Evolutionary conservation across 352 stramenopile species (phyloP).

Genomic region (Phytophthora uliginosa): DNA sequence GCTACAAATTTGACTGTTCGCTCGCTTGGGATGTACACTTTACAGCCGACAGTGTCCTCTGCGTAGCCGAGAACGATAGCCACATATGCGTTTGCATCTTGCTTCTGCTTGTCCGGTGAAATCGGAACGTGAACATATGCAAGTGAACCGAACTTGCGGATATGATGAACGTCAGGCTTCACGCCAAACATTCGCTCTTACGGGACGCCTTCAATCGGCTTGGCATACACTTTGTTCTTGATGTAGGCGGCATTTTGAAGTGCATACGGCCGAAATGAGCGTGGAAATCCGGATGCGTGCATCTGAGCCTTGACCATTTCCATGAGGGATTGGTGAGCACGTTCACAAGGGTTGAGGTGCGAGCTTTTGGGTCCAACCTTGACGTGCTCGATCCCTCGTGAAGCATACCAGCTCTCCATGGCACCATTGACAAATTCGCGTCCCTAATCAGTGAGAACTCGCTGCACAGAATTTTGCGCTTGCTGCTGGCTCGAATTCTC

Average conservation of each 20-base stretch:
- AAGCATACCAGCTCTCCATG: background rate
- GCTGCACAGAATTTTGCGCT: slow-evolving; percentile 1
- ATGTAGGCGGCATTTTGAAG: slow-evolving; percentile 11
- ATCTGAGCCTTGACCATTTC: slow-evolving; percentile 12
- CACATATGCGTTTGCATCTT: slow-evolving; percentile 2
- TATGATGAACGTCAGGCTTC: slow-evolving; percentile 15
- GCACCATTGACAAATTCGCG: slow-evolving; percentile 11
- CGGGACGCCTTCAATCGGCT: slow-evolving; percentile 1
- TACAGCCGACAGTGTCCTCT: slow-evolving; percentile 10
- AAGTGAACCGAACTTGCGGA: slow-evolving; percentile 16
- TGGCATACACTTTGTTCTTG: slow-evolving; percentile 12
- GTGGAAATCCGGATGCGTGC: slow-evolving; percentile 10
- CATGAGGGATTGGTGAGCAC: slow-evolving; percentile 11
- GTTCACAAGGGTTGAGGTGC: slow-evolving; percentile 9
- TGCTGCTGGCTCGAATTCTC: slow-evolving; percentile 1
- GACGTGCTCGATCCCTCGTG: slow-evolving; percentile 14
- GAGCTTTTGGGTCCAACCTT: slow-evolving; percentile 14
- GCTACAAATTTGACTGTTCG: slow-evolving; percentile 11
- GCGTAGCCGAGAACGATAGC: slow-evolving; percentile 8
- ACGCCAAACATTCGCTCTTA: slow-evolving; percentile 10
- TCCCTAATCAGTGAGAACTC: slow-evolving; percentile 6
- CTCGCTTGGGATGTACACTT: slow-evolving; percentile 9
- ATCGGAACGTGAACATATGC: slow-evolving; percentile 6
- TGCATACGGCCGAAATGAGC: slow-evolving; percentile 17
- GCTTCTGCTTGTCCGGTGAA: background rate